phyloP scores from a whole-genome alignment of 352 stramenopile genomes.

The Phytophthora kernoviae region DNA sequence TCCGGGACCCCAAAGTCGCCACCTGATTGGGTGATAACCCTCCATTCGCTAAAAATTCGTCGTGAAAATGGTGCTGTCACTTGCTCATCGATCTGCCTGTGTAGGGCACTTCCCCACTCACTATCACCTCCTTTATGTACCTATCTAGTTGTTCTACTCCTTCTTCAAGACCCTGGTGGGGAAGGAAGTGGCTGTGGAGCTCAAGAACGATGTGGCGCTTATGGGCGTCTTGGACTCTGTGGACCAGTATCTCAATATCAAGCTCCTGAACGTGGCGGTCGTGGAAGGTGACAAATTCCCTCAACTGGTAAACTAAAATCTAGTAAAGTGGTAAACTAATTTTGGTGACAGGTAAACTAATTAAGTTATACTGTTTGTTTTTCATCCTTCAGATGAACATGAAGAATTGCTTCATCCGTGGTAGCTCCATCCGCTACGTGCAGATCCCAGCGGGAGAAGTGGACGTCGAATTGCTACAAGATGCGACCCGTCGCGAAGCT shows the following conservation, averaged over 20 bases:
- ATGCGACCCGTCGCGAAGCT: slow-evolving; percentile 71
- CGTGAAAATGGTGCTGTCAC: slow-evolving; percentile 27
- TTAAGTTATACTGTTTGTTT: neutral
- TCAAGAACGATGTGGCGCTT: slow-evolving; percentile 99
- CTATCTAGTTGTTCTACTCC: slow-evolving; percentile 94
- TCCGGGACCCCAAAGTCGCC: too few species aligned
- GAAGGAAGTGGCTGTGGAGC: slow-evolving; percentile 97
- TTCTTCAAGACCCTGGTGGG: slow-evolving; percentile 99
- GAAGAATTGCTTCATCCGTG: slow-evolving; percentile 99
- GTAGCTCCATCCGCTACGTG: slow-evolving; percentile 98
- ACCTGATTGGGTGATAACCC: too few species aligned
- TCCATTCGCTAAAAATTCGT: too few species aligned
- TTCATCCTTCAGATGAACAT: slow-evolving; percentile 87
- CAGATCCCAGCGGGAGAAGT: slow-evolving; percentile 97
- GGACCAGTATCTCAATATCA: slow-evolving; percentile 99
- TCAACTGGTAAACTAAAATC: slow-evolving; percentile 82
- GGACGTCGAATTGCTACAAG: slow-evolving; percentile 95
- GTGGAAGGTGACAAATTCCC: slow-evolving; percentile 97
- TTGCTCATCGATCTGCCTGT: neutral
- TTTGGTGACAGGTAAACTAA: neutral
- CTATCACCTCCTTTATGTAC: slow-evolving; percentile 5
- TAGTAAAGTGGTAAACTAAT: neutral
- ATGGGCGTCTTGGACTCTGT: slow-evolving; percentile 97
- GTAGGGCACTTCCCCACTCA: too few species aligned
- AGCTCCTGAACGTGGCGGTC: slow-evolving; percentile 96